Base-by-base conservation (phyloP, 768 basidiomycete genomes). In the Cyclocybe aegerita region DNA sequence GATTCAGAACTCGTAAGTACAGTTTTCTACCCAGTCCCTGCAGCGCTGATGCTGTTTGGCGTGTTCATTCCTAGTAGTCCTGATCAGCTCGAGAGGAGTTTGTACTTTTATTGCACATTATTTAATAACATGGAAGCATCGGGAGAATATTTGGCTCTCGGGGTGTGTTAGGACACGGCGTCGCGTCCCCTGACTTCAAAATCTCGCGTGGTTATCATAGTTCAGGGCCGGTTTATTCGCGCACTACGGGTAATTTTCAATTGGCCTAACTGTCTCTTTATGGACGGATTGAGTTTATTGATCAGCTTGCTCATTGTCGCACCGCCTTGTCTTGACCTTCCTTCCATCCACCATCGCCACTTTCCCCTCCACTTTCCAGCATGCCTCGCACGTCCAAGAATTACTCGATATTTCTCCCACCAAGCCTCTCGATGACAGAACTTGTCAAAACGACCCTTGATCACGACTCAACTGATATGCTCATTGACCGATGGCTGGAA, bases 401-500 rank as follows among this genome's bases (percentile, higher is more conserved):
- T 49, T 90, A 89, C 64, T 88, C 85, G 36, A 77, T 82, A 15
- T 78, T 85, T 56, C 75, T 76, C 0, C 83, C 85, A 15, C 87
- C 88, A 4, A 76, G 72, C 29, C 78, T 90, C 49, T 77, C 80
- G 37, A 88, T 87, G 82, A 84, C 83, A 52, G 87, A 90, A 71
- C 86, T 90, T 43, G 81, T 89, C 47, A 83, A 84, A 69, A 89
- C 86, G 37, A 87, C 85, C 4, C 77, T 90, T 49, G 85, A 86
- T 68, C 82, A 87, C 70, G 83, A 87, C 57, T 77, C 83, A 12
- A 88, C 87, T 1, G 85, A 88, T 70, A 76, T 82, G 71, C 82
- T 90, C 58, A 89, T 90, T 70, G 86, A 90, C 75, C 86, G 84
- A 65, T 90, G 88, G 88, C 83, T 90, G 39, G 86, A 89, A 62